Evolutionary conservation across 768 basidiomycete genomes (phyloP), one percentile per base, ranked within the genome.

Genomic region (Lactarius trivialis): DNA sequence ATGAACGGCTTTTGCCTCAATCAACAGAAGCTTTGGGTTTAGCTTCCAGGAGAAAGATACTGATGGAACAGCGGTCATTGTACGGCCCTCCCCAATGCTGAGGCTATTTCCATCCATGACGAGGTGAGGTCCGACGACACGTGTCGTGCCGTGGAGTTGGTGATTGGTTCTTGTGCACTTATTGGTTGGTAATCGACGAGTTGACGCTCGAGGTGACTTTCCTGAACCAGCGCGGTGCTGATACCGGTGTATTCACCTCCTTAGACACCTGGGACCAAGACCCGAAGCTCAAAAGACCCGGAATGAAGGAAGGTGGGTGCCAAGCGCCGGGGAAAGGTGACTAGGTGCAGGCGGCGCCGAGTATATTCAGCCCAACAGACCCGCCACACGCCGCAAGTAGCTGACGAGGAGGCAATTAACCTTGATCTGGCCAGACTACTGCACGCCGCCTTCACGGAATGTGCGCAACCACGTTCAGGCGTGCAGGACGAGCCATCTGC

Each of bases 401-500:
- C 21, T 33, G 49, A 50, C 28, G 57, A 26, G 51, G 53, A 24
- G 37, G 45, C 28, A 51, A 49, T 59, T 36, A 41, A 19, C 21
- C 52, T 32, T 58, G 33, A 58, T 53, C 41, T 37, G 51, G 30
- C 41, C 56, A 48, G 19, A 26, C 34, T 26, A 55, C 57, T 15
- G 45, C 36, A 33, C 56, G 57, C 62, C 54, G 33, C 53, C 45
- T 59, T 63, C 62, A 59, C 62, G 62, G 62, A 63, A 55, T 55
- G 28, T 60, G 62, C 62, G 62, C 58, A 49, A 55, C 43, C 53
- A 58, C 53, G 53, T 4, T 14, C 28, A 63, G 55, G 60, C 60
- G 61, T 62, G 64, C 43, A 54, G 41, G 28, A 30, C 21, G 61
- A 55, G 19, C 64, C 51, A n/a, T 41, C 26, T 21, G 51, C 21